Evolutionary conservation across 2,329 filamentous ascomycete genomes (phyloP), one percentile per base, ranked within the genome.

Genomic region (Chrysosporium keratinophilum): DNA sequence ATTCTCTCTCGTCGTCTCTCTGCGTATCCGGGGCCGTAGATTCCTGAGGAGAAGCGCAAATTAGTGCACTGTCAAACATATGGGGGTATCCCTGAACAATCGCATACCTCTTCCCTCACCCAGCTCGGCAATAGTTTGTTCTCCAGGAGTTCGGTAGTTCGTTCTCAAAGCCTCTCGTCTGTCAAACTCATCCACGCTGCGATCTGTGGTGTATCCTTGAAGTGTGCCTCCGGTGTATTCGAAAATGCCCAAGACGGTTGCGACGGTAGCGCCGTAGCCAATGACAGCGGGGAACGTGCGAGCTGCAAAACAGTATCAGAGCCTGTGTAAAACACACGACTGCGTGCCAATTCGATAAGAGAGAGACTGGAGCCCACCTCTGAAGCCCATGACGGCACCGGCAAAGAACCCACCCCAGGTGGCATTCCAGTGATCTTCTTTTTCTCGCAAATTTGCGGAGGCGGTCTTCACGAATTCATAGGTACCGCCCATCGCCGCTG

Each of bases 71-170:
- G 10, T 34, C 28, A 37, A 52, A 31, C 20, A 5, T 19, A 50
- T 11, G 9, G 28, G 23, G 5, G 15, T 4, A 7, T 28, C 33
- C 15, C 19, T 11, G 17, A 45, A 42, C 28, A 44, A 14, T 7
- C 52, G 71, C 76, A 65, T 78, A 91, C 88, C 88, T 80, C 89
- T 81, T 61, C 88, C 88, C 76, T 96, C 90, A 51, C 89, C 90
- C 63, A 95, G 66, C 65, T 91, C 80, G 20, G 81, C 79, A 60
- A 95, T 74, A 1, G 87, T 95, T 75, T 95, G 84, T 67, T 88
- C 84, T 50, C 82, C 76, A 23, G 88, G 85, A 66, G 83, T 75
- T 68, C 88, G 80, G 69, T 84, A 84, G 65, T 83, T 83, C 74
- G 79, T 84, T 67, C 88, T 80, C 67, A 90, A 58, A 59, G 76